Base-by-base conservation (phyloP, 371 early-diverging fungal species). In the Syncephalastrum racemosum region DNA sequence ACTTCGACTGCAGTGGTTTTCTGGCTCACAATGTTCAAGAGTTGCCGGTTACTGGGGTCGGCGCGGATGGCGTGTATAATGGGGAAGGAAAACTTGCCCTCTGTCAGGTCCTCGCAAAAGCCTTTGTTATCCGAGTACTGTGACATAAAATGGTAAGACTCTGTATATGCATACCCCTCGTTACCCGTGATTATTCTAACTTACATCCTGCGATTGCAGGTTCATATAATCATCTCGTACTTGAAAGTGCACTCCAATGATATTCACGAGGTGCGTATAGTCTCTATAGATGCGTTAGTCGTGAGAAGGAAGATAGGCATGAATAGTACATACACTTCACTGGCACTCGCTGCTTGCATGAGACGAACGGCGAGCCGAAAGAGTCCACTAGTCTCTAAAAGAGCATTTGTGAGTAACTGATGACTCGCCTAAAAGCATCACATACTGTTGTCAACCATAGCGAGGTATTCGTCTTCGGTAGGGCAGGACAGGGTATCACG, bases 1-100 rank as follows among this genome's bases (percentile, higher is more conserved):
- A 98, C 71, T 44, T 94, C 90, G 0, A 82, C 66, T 18, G 90
- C 86, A 0, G 79, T 80, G 12, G 96, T 90, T 48, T 85, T 85
- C 63, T 96, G 96, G 52, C 86, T 84, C 45, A 98, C 60, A 25
- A 98, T 98, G 62, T 88, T 89, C 68, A 80, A 53, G 15, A 94
- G 64, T 64, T 89, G 89, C 1, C 84, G 76, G 46, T 83, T 84
- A 14, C 62, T 63, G 1, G 82, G 66, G 50, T 85, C 80, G 0
- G 75, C 59, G 0, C 85, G 80, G 44, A 96, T 90, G 7, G 90
- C 85, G 56, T 93, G 95, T 20, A 95, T 91, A 54, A 96, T 87
- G 1, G 94, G 94, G 62, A 90, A 97, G 2, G 96, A 95, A 65
- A 95, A 96, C 73, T 98, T 98, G 60, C 98, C 98, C 74, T 98